A percentile compares a stretch with the other conserved stretches of the same genome.
phyloP scores from a whole-genome alignment of 2,329 filamentous ascomycete species.

The Magnaporthiopsis poae region DNA sequence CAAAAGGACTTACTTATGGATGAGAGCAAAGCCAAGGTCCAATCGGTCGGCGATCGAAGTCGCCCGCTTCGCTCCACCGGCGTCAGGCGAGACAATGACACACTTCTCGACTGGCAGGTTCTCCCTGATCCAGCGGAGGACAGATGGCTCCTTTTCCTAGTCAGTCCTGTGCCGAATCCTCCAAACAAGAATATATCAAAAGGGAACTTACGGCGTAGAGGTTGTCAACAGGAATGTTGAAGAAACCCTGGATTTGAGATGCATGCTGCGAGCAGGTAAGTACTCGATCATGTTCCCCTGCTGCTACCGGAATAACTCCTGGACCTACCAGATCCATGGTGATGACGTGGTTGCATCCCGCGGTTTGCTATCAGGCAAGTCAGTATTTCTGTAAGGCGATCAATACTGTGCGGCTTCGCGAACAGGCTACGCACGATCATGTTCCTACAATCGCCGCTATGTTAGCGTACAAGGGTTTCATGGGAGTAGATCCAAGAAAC shows the following conservation, averaged over 20 bases:
- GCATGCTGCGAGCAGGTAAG: slow-evolving; percentile 11
- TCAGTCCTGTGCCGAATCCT: neutral
- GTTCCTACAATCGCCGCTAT: slow-evolving; percentile 43
- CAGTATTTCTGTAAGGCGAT: neutral
- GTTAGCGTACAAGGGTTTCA: slow-evolving; percentile 45
- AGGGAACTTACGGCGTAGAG: slow-evolving; percentile 54
- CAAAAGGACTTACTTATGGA: slow-evolving; percentile 56
- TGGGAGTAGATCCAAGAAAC: slow-evolving; percentile 43
- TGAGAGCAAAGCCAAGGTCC: slow-evolving; percentile 82
- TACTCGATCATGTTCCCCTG: neutral
- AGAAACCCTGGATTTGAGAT: slow-evolving; percentile 56
- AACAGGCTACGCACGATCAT: slow-evolving; percentile 5
- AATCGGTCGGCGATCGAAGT: slow-evolving; percentile 88
- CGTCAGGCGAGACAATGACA: slow-evolving; percentile 90
- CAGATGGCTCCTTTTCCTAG: slow-evolving; percentile 58
- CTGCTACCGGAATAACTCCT: neutral
- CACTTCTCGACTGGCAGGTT: slow-evolving; percentile 73
- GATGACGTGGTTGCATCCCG: slow-evolving; percentile 48
- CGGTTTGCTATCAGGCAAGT: slow-evolving; percentile 4
- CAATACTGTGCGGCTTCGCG: neutral
- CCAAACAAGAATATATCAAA: neutral
- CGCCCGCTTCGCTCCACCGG: slow-evolving; percentile 85
- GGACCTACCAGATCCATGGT: slow-evolving; percentile 68
- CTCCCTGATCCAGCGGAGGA: slow-evolving; percentile 81
- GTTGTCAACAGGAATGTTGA: slow-evolving; percentile 68